Evolutionary conservation across 2,329 filamentous ascomycete species (phyloP).

Genomic region (Penicillium corylophilum): DNA sequence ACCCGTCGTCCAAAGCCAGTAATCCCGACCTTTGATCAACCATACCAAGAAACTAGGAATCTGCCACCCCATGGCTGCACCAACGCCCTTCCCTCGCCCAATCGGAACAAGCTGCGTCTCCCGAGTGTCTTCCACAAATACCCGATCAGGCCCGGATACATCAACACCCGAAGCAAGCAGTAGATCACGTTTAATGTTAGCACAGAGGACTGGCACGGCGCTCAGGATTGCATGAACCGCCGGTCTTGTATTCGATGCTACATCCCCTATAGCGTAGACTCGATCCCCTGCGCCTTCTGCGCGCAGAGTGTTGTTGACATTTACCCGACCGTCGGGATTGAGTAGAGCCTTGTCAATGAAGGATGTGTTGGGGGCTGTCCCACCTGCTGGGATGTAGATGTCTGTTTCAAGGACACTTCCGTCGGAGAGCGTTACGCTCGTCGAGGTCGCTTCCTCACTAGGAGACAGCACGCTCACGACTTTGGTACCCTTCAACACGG

Average conservation of each 20-base stretch:
- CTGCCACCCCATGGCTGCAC: conserved; percentile 44
- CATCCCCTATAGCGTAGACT: conserved; percentile 52
- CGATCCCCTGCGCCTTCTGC: conserved; percentile 37
- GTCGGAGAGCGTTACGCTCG: conserved; percentile 41
- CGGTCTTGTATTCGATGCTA: conserved; percentile 40
- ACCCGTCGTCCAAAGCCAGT: conserved; percentile 53
- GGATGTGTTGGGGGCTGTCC: conserved; percentile 43
- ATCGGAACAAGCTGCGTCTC: conserved; percentile 52
- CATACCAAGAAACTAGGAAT: conserved; percentile 50
- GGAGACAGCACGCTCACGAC: conserved; percentile 39
- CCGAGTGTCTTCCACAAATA: conserved; percentile 44
- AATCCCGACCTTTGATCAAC: conserved; percentile 53
- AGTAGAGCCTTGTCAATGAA: conserved; percentile 39
- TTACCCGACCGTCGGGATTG: conserved; percentile 38
- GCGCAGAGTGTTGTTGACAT: conserved; percentile 42
- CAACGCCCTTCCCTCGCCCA: conserved; percentile 47
- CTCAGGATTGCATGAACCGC: conserved; percentile 46
- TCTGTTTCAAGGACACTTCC: conserved; percentile 45
- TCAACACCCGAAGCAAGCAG: conserved; percentile 34
- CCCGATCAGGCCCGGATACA: conserved; percentile 25
- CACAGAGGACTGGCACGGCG: conserved; percentile 45
- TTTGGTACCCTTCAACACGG: conserved; percentile 38
- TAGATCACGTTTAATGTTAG: conserved; percentile 51
- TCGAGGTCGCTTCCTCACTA: conserved; percentile 17
- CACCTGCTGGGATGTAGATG: conserved; percentile 51